These are phyloP conservation scores for Obelidium mucronatum DNA, from an alignment of 192 early-diverging fungal genomes.

Conservation along the genomic window DNA sequence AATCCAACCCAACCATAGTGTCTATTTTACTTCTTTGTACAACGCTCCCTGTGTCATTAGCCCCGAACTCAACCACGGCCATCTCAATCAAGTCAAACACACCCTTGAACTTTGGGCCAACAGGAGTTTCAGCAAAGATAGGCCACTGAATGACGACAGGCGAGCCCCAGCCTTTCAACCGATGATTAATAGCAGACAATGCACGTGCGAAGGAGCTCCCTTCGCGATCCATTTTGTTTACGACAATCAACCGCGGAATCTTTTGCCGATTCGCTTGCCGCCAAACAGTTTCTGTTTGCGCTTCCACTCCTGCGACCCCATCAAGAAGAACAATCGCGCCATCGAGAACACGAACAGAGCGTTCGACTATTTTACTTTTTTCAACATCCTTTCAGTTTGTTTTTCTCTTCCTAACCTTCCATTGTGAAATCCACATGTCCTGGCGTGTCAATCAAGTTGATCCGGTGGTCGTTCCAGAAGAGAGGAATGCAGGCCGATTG, in stretches of 20 bases:
- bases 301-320: constrained; percentile 95
- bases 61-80: constrained; percentile 71
- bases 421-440: constrained; percentile 97
- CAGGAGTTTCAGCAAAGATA: constrained; percentile 55
- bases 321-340: constrained; percentile 93
- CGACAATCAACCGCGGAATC: constrained; percentile 84
- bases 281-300: constrained; percentile 83
- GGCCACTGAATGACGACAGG: constrained; percentile 83
- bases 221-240: constrained; percentile 96
- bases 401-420: constrained; percentile 55
- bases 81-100: constrained; percentile 80
- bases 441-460: constrained; percentile 96
- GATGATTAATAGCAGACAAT: constrained; percentile 45
- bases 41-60: constrained; percentile 52
- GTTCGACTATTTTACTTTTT: constrained; percentile 72
- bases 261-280: constrained; percentile 21
- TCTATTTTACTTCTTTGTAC: constrained; percentile 20
- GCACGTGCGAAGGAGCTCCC: constrained; percentile 75
- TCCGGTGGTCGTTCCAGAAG: constrained; percentile 66
- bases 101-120: constrained; percentile 55
- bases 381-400: too few species aligned
- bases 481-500: constrained; percentile 92
- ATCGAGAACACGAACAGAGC: constrained; percentile 90
- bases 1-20: not conserved
- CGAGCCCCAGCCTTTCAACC: constrained; percentile 54